Conservation (phyloP, 192 early-diverging fungal genomes). For the Backusella circina region DNA sequence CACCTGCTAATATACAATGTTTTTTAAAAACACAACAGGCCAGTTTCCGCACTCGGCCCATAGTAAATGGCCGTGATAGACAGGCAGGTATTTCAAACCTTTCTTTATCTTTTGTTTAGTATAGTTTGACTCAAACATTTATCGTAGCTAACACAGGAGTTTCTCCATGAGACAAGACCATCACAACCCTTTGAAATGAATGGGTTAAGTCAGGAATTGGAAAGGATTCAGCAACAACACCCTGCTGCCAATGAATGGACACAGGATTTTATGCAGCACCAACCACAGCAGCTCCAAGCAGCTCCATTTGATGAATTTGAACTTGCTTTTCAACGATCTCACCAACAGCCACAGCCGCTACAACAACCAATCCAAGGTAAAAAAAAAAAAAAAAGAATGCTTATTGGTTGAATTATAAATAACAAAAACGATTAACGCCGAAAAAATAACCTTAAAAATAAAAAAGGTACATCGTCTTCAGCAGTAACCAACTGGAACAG, state of each 20-base stretch:
- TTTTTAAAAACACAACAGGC: not conserved
- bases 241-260: conserved; percentile 57
- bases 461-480: not conserved
- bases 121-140: not conserved
- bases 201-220: conserved; percentile 66
- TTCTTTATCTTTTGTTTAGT: not conserved
- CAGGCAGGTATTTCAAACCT: conserved; percentile 7
- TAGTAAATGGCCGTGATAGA: conserved; percentile 1
- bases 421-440: not conserved
- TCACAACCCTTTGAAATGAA: conserved; percentile 60
- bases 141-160: conserved; percentile 53
- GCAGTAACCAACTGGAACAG: not conserved
- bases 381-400: too few relatives aligned
- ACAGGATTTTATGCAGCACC: conserved; percentile 63
- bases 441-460: not conserved
- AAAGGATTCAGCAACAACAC: conserved; percentile 33
- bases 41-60: conserved; percentile 7
- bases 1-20: not conserved
- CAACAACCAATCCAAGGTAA: not conserved
- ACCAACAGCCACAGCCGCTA: not conserved
- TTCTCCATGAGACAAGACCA: conserved; percentile 36
- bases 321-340: conserved; percentile 25
- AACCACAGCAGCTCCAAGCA: conserved; percentile 1
- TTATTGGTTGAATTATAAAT: not conserved
- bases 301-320: conserved; percentile 49